phyloP scores from a whole-genome alignment of 805 yeast genomes.

The Monosporozyma servazzii region DNA sequence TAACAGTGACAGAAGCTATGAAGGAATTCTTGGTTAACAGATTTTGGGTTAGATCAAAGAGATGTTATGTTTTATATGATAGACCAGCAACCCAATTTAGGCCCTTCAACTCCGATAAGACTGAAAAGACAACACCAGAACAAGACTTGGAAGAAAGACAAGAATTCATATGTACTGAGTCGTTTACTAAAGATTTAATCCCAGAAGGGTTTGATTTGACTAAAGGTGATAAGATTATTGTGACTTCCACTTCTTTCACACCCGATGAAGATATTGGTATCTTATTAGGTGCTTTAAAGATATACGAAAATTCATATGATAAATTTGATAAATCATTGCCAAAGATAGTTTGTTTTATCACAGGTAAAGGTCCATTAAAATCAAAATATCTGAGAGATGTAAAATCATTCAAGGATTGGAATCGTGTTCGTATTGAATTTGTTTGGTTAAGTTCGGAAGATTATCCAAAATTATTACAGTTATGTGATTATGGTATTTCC shows the following conservation, averaged over 20 bases:
- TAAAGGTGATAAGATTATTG: slow-evolving; percentile 49
- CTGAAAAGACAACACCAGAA: neutral
- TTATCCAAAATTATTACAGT: slow-evolving; percentile 64
- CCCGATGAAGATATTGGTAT: slow-evolving; percentile 85
- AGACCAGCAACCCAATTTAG: slow-evolving; percentile 66
- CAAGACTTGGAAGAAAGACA: slow-evolving; percentile 4
- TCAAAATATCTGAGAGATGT: slow-evolving; percentile 42
- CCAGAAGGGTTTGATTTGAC: slow-evolving; percentile 28
- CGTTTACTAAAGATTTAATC: slow-evolving; percentile 31
- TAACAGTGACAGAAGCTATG: slow-evolving; percentile 77
- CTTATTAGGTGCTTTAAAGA: slow-evolving; percentile 56
- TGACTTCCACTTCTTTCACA: slow-evolving; percentile 89
- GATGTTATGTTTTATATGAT: slow-evolving; percentile 66
- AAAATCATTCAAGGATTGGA: slow-evolving; percentile 29
- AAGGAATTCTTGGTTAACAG: slow-evolving; percentile 46
- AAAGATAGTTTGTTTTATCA: slow-evolving; percentile 62
- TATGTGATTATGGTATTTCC: slow-evolving; percentile 84
- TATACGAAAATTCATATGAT: slow-evolving; percentile 39
- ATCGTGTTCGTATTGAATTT: slow-evolving; percentile 46
- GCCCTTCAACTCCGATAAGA: slow-evolving; percentile 33
- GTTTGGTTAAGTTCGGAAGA: slow-evolving; percentile 74
- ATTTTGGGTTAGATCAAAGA: slow-evolving; percentile 43
- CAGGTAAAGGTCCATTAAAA: slow-evolving; percentile 91
- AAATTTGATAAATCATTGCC: slow-evolving; percentile 30
- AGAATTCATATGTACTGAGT: slow-evolving; percentile 10